These are phyloP conservation scores for Apiospora phragmitis DNA, from an alignment of 2,329 filamentous ascomycete species.

Conservation along the genomic window DNA sequence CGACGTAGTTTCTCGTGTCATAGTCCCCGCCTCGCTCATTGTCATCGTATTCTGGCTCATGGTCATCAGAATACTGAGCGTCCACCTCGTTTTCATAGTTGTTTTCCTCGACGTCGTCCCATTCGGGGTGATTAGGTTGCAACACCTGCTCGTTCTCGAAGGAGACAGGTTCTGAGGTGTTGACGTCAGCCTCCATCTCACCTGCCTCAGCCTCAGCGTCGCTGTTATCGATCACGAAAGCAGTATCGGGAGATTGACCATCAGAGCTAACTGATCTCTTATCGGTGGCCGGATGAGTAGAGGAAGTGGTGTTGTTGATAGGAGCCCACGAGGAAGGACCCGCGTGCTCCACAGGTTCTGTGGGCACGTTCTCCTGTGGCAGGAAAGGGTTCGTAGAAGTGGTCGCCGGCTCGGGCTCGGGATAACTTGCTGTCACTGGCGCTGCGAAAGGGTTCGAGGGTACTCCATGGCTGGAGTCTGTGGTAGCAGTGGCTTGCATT, in stretches of 20 bases:
- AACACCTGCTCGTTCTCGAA: constrained; percentile 18
- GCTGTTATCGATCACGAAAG: constrained; percentile 31
- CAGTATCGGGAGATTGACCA: constrained; percentile 26
- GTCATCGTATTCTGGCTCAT: constrained; percentile 28
- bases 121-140: constrained; percentile 17
- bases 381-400: not conserved
- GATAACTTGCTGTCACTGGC: not conserved
- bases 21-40: constrained; percentile 34
- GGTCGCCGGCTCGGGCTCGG: not conserved
- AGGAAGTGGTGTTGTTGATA: constrained; percentile 23
- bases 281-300: constrained; percentile 16
- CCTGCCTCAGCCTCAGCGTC: constrained; percentile 26
- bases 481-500: not conserved
- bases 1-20: constrained; percentile 30
- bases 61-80: constrained; percentile 19
- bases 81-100: constrained; percentile 16
- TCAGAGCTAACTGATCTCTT: constrained; percentile 22
- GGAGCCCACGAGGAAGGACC: constrained; percentile 26
- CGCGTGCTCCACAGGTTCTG: not conserved
- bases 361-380: not conserved
- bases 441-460: not conserved
- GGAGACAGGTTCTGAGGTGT: not conserved
- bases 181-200: not conserved
- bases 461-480: not conserved
- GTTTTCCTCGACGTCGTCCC: constrained; percentile 17